Evolutionary conservation across 2,329 filamentous ascomycete species (phyloP), one percentile per base, ranked within the genome.

Genomic region (Arthrobotrys megalospora): DNA sequence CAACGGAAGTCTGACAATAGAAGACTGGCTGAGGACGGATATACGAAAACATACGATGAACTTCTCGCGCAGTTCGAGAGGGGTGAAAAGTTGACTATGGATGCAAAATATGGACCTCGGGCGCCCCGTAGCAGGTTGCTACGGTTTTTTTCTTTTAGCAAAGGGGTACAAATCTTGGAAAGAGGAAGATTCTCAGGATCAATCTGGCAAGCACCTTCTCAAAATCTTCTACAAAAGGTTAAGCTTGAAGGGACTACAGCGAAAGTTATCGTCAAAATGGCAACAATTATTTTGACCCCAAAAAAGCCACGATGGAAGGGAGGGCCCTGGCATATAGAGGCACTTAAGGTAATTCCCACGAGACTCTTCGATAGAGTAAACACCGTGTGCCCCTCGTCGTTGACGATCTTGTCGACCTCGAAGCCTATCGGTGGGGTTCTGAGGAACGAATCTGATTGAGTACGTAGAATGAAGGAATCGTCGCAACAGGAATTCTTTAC

Each of bases 31-130:
- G 21, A 28, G 5, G 34, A 60, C 1, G 32, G 50, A 4, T 63
- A 71, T n/a, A 6, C 43, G 7, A 10, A 28, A 16, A 24, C 47
- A 16, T 67, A 38, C 50, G 52, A 66, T 24, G 19, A 43, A 12
- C 52, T 77, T 5, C 36, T 77, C 1, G 41, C 52, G 3, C 58
- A 71, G 16, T 77, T 71, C 41, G 66, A 48, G 21, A 67, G 67
- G 8, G 64, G 55, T 14, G 65, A 76, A n/a, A 36, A 41, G 1
- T 16, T 76, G 38, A 47, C 36, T 16, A 65, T 58, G 6, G 45
- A 58, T 45, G 7, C 36, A 6, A 16, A 2, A 7, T 1, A 36
- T 36, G 32, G 14, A 16, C 1, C 11, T 38, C 28, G 11, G 8
- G 1, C 6, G 14, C 8, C 28, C 3, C 52, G 32, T 16, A 38